A percentile compares a stretch with the other conserved stretches of the same genome.
Evolutionary conservation across 306 rosid genomes (phyloP).

Genomic region (Astragalus glycyphyllos): DNA sequence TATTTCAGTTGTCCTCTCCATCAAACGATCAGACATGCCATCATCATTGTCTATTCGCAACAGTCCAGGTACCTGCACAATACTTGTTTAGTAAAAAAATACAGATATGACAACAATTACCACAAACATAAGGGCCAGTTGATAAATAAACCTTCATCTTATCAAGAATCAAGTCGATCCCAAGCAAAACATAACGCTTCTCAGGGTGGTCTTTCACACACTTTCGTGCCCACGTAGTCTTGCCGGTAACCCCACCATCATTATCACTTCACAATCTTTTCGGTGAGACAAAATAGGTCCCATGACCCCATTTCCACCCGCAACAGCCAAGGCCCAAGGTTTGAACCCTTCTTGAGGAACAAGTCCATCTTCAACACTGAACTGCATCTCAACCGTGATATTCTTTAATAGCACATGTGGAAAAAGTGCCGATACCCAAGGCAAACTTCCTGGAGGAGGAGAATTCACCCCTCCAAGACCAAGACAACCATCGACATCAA

Average conservation of each 20-base stretch:
- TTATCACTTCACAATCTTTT: conserved; percentile 60
- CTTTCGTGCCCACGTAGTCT: conserved; percentile 72
- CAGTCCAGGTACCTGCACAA: conserved; percentile 59
- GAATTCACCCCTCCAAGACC: conserved; percentile 52
- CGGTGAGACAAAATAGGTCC: conserved; percentile 52
- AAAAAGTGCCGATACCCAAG: conserved; percentile 53
- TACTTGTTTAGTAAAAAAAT: conserved; percentile 6
- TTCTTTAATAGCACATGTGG: conserved; percentile 69
- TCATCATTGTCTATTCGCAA: conserved; percentile 54
- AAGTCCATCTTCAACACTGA: conserved; percentile 66
- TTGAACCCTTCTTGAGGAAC: conserved; percentile 53
- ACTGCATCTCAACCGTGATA: conserved; percentile 61
- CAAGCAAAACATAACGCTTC: conserved; percentile 65
- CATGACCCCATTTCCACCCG: conserved; percentile 46
- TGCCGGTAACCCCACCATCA: conserved; percentile 71
- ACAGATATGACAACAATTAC: not conserved
- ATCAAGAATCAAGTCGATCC: conserved; percentile 59
- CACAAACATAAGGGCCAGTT: not conserved
- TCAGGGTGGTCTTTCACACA: conserved; percentile 60
- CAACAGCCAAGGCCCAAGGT: conserved; percentile 60
- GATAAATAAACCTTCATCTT: conserved; percentile 65
- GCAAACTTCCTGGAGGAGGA: conserved; percentile 20
- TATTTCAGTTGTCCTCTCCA: conserved; percentile 55
- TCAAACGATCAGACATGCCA: conserved; percentile 61
- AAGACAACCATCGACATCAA: conserved; percentile 45